Evolutionary conservation across 2,329 filamentous ascomycete genomes (phyloP).

Genomic region (Cytospora schulzeri): DNA sequence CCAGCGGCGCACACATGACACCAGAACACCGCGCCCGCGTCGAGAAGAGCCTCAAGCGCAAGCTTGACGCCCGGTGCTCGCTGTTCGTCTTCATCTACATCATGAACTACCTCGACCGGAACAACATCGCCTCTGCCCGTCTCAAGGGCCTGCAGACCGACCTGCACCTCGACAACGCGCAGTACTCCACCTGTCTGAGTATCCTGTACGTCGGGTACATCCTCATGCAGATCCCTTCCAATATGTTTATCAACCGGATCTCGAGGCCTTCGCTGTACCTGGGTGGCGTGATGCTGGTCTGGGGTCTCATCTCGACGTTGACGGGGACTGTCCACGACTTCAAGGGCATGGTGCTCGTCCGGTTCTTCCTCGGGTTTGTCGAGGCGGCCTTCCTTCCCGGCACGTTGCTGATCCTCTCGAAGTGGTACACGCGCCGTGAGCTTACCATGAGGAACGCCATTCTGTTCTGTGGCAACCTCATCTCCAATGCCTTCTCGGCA

Average conservation of each 20-base stretch:
- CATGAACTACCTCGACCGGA: slow-evolving; percentile 71
- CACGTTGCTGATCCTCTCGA: slow-evolving; percentile 63
- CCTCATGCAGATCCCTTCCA: slow-evolving; percentile 63
- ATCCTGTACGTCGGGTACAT: slow-evolving; percentile 70
- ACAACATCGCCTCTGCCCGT: slow-evolving; percentile 68
- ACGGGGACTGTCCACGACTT: slow-evolving; percentile 57
- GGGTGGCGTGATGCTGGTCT: slow-evolving; percentile 54
- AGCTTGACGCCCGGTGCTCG: slow-evolving; percentile 69
- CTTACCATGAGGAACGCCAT: slow-evolving; percentile 57
- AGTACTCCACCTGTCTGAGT: slow-evolving; percentile 65
- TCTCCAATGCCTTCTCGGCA: slow-evolving; percentile 62
- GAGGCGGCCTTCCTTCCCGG: slow-evolving; percentile 68
- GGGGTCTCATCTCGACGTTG: slow-evolving; percentile 62
- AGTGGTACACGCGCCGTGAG: slow-evolving; percentile 67
- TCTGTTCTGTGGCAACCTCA: slow-evolving; percentile 61
- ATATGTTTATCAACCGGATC: slow-evolving; percentile 60
- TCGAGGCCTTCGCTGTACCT: slow-evolving; percentile 55
- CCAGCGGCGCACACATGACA: slow-evolving; percentile 21
- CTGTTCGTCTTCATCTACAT: slow-evolving; percentile 77
- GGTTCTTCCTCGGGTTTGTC: slow-evolving; percentile 63
- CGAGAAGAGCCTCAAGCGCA: slow-evolving; percentile 68
- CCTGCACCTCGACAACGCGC: slow-evolving; percentile 53
- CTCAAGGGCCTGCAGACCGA: slow-evolving; percentile 67
- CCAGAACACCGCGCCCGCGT: slow-evolving; percentile 54
- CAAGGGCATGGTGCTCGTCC: slow-evolving; percentile 54